Conservation (phyloP, 2,329 filamentous ascomycete species). For the Stemphylium beticola region DNA sequence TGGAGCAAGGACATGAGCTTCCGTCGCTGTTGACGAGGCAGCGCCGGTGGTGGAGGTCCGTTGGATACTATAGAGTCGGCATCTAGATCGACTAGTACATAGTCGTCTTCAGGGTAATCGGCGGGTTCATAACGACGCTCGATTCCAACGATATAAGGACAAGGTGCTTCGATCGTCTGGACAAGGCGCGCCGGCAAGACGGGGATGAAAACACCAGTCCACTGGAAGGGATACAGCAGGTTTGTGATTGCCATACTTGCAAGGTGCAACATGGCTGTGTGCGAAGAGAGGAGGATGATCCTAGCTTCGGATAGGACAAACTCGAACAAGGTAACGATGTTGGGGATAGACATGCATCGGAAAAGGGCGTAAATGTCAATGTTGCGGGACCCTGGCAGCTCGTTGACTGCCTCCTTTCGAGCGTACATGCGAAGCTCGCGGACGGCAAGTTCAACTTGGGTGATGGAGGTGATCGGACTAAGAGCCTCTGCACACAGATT, state of each 20-base stretch:
- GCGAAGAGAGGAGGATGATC: slow-evolving; percentile 94
- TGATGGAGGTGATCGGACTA: slow-evolving; percentile 89
- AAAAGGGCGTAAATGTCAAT: slow-evolving; percentile 94
- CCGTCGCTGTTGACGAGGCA: slow-evolving; percentile 86
- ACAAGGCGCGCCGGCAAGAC: slow-evolving; percentile 86
- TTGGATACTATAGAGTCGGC: slow-evolving; percentile 89
- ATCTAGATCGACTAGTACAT: slow-evolving; percentile 92
- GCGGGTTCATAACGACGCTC: slow-evolving; percentile 88
- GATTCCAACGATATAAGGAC: slow-evolving; percentile 95
- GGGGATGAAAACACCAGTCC: slow-evolving; percentile 94
- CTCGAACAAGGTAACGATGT: slow-evolving; percentile 91
- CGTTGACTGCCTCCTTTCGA: slow-evolving; percentile 89
- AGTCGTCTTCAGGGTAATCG: slow-evolving; percentile 91
- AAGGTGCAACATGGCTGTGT: slow-evolving; percentile 94
- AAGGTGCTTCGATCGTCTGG: slow-evolving; percentile 90
- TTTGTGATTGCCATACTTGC: slow-evolving; percentile 86
- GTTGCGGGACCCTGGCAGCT: slow-evolving; percentile 88
- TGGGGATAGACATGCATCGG: slow-evolving; percentile 84
- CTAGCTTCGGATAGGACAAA: slow-evolving; percentile 91
- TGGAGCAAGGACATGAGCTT: slow-evolving; percentile 90
- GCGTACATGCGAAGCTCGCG: slow-evolving; percentile 91
- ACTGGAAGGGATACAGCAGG: slow-evolving; percentile 87
- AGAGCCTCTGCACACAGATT: slow-evolving; percentile 96
- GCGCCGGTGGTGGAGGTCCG: slow-evolving; percentile 71
- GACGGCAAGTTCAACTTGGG: slow-evolving; percentile 90